phyloP scores from a whole-genome alignment of 2,329 filamentous ascomycete genomes.

The Exophiala sp. region DNA sequence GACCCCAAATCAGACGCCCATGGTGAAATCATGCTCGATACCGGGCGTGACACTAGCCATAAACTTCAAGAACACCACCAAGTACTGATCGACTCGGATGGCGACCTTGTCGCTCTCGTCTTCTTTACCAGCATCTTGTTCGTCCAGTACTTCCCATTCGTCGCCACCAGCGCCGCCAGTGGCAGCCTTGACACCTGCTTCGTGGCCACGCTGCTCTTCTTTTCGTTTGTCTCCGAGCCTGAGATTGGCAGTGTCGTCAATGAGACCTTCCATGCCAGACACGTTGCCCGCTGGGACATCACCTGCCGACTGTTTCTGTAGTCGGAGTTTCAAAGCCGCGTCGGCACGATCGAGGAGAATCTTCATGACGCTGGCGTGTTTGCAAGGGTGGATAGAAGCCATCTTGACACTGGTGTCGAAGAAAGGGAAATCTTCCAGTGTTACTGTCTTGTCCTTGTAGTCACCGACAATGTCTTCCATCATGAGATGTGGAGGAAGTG shows the following conservation, averaged over 20 bases:
- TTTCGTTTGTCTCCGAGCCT: conserved; percentile 33
- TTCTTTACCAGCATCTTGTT: conserved; percentile 46
- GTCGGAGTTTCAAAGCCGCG: conserved; percentile 79
- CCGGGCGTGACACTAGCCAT: conserved; percentile 88
- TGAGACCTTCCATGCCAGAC: conserved; percentile 73
- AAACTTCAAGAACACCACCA: conserved; percentile 55
- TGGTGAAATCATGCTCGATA: conserved; percentile 97
- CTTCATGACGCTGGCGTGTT: conserved; percentile 97
- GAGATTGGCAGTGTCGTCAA: conserved; percentile 65
- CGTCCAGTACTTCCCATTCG: conserved; percentile 57
- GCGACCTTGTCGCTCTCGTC: conserved; percentile 43
- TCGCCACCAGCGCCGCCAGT: conserved; percentile 45
- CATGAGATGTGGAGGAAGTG: conserved; percentile 76
- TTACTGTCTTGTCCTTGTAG: conserved; percentile 98
- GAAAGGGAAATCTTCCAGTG: conserved; percentile 94
- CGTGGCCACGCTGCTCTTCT: conserved; percentile 35
- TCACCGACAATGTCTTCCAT: conserved; percentile 96
- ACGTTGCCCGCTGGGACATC: conserved; percentile 43
- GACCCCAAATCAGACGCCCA: conserved; percentile 78
- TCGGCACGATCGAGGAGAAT: conserved; percentile 91
- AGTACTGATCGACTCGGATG: conserved; percentile 47
- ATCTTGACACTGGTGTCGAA: conserved; percentile 89
- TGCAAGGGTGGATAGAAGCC: conserved; percentile 94
- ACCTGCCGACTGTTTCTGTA: conserved; percentile 68
- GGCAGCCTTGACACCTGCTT: conserved; percentile 33